phyloP scores from a whole-genome alignment of 1,284 basidiomycete genomes.

The Termitomyces sp. region DNA sequence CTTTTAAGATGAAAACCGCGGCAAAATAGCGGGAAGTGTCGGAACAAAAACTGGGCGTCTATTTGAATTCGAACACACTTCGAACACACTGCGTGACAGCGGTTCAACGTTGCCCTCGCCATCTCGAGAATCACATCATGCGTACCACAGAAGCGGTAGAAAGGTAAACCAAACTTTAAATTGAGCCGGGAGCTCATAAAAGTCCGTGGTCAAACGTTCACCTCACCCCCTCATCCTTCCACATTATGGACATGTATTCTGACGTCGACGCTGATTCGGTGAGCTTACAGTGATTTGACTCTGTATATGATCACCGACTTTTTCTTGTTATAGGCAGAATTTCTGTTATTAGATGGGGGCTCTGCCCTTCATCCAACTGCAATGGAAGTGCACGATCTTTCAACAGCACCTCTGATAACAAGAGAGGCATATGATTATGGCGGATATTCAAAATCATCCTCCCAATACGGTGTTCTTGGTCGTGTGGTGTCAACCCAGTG shows the following conservation, averaged over 20 bases:
- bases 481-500: slow-evolving; percentile 42
- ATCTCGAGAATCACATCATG: not conserved
- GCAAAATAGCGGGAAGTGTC: not conserved
- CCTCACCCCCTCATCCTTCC: not conserved
- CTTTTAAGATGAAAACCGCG: not conserved
- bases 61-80: slow-evolving; percentile 2
- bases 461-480: slow-evolving; percentile 58
- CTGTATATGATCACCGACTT: not conserved
- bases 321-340: slow-evolving; percentile 30
- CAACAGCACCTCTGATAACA: slow-evolving; percentile 52
- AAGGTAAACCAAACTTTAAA: not conserved
- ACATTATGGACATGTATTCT: not conserved
- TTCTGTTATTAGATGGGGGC: slow-evolving; percentile 31
- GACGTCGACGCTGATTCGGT: not conserved
- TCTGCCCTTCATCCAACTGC: not conserved
- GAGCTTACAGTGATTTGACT: no score
- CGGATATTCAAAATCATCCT: slow-evolving; percentile 25
- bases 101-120: not conserved
- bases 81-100: not conserved
- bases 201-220: not conserved
- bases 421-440: slow-evolving; percentile 41
- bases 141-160: not conserved
- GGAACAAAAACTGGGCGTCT: slow-evolving; percentile 1
- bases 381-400: slow-evolving; percentile 33
- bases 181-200: not conserved